Conservation (phyloP, 2,329 filamentous ascomycete species). For the Akanthomyces dipterigenus region DNA sequence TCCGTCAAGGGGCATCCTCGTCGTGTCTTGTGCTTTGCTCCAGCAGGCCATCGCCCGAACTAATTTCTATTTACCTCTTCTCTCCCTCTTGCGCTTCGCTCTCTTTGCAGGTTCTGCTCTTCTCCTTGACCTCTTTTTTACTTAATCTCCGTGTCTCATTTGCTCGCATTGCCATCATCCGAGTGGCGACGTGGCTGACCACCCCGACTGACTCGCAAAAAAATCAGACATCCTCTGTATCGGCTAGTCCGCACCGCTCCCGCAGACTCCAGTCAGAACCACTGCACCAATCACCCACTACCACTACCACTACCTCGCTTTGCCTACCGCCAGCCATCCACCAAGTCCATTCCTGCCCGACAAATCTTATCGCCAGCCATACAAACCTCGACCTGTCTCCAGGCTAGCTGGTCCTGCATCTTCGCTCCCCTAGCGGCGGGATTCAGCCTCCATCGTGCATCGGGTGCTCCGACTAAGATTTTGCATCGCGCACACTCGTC, state of each 20-base stretch:
- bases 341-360: slow-evolving; percentile 1
- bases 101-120: too few relatives aligned
- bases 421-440: slow-evolving; percentile 7
- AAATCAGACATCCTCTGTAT: slow-evolving; percentile 7
- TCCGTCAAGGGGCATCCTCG: neutral
- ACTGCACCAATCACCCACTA: neutral
- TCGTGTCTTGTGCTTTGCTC: slow-evolving; percentile 4
- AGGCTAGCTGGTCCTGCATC: slow-evolving; percentile 3
- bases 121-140: neutral
- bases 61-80: neutral
- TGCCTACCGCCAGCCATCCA: neutral
- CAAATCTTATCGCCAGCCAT: slow-evolving; percentile 7
- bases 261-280: neutral
- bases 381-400: neutral
- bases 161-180: neutral
- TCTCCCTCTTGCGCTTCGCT: neutral
- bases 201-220: slow-evolving; percentile 11
- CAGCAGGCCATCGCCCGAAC: neutral
- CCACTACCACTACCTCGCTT: neutral
- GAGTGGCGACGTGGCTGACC: slow-evolving; percentile 11
- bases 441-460: neutral
- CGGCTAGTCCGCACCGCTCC: slow-evolving; percentile 8
- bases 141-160: slow-evolving; percentile 4
- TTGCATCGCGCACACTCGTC: neutral
- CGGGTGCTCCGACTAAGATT: neutral